These are phyloP conservation scores for Schwanniomyces sp. DNA, from an alignment of 805 yeast genomes.

Conservation along the genomic window DNA sequence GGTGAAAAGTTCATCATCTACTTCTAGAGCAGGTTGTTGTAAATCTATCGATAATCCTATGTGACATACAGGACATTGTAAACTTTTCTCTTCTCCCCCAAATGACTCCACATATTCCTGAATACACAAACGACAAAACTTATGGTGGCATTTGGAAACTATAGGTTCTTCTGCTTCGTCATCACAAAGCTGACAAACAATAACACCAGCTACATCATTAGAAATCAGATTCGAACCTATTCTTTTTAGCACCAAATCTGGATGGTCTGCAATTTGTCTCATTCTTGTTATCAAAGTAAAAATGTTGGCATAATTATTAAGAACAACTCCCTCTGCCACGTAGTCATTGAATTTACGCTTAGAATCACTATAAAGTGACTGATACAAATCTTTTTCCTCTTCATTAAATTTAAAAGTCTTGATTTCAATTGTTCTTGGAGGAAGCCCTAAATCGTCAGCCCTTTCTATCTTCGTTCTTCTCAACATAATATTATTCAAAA, in stretches of 20 bases:
- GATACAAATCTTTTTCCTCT: constrained; percentile 91
- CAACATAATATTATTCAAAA: constrained; percentile 81
- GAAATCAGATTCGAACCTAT: constrained; percentile 42
- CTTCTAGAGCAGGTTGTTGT: constrained; percentile 80
- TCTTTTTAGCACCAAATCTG: constrained; percentile 85
- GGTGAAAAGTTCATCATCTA: constrained; percentile 58
- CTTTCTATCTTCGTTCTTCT: constrained; percentile 94
- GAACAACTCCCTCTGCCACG: constrained; percentile 94
- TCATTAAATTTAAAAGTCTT: constrained; percentile 86
- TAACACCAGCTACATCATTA: constrained; percentile 50
- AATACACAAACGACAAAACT: constrained; percentile 89
- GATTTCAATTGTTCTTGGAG: constrained; percentile 91
- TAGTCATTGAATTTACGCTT: constrained; percentile 86
- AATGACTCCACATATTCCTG: constrained; percentile 85
- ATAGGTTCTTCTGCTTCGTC: constrained; percentile 99
- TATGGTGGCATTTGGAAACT: constrained; percentile 90
- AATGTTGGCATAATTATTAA: constrained; percentile 95
- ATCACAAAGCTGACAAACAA: constrained; percentile 88
- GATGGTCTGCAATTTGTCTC: constrained; percentile 98
- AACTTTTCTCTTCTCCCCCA: constrained; percentile 55
- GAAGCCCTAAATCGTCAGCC: constrained; percentile 96
- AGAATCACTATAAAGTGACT: constrained; percentile 82
- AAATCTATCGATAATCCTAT: constrained; percentile 89
- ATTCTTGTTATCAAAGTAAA: constrained; percentile 94
- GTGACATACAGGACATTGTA: constrained; percentile 96